Conservation (phyloP, 2,329 filamentous ascomycete species). For the Westerdykella aurantiaca region DNA sequence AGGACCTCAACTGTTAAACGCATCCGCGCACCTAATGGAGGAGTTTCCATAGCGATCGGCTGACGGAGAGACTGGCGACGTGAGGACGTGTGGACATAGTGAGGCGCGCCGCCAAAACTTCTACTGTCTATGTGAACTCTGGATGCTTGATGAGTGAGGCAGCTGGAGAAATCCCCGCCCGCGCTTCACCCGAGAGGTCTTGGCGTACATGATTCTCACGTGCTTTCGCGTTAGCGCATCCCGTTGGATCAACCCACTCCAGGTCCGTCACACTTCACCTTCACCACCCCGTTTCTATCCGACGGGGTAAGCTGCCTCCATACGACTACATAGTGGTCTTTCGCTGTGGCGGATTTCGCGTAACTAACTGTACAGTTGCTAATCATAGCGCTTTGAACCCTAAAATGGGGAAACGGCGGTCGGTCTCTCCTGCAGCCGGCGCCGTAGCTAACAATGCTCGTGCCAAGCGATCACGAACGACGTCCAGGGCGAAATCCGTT, state of each 20-base stretch:
- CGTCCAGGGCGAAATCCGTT: background rate
- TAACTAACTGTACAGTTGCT: background rate
- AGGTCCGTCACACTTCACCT: background rate
- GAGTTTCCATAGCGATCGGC: slow-evolving; percentile 4
- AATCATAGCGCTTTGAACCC: too few relatives aligned
- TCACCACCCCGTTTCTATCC: background rate
- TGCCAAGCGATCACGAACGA: background rate
- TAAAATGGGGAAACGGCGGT: background rate
- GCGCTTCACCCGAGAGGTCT: too few relatives aligned
- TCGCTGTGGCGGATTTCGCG: background rate
- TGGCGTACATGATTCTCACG: too few relatives aligned
- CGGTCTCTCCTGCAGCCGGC: background rate
- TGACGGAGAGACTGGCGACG: background rate
- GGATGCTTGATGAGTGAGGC: background rate
- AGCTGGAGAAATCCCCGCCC: too few relatives aligned
- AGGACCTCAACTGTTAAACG: slow-evolving; percentile 27
- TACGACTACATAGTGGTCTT: background rate
- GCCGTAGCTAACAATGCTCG: background rate
- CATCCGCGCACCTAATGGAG: slow-evolving; percentile 12
- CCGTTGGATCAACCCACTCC: background rate
- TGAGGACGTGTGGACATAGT: slow-evolving; percentile 4
- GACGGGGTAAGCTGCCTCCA: background rate
- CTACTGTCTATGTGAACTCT: background rate
- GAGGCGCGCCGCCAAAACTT: slow-evolving; percentile 1
- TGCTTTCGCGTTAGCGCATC: too few relatives aligned